Percentiles rank a stretch among this genome's conserved stretches.
phyloP scores from a whole-genome alignment of 2,329 filamentous ascomycete species.

The Fusarium xylarioides region DNA sequence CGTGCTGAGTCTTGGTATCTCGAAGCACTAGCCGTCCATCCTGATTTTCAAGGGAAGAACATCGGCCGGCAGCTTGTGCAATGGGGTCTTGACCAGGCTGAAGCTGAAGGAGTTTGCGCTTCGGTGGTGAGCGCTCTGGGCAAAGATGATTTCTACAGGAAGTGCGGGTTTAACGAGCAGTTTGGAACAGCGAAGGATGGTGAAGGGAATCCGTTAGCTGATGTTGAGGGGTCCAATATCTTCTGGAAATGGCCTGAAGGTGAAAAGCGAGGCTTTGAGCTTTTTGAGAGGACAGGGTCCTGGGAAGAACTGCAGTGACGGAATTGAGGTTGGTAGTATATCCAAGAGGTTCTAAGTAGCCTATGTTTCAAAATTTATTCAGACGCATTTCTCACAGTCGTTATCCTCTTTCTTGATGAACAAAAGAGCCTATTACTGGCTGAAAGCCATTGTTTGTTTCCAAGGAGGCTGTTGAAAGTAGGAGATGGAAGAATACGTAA shows the following conservation, averaged over 20 bases:
- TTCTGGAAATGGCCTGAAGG: slow-evolving; percentile 33
- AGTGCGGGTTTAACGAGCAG: slow-evolving; percentile 32
- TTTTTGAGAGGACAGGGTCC: too few species aligned
- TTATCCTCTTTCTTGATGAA: accelerated
- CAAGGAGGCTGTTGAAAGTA: accelerated
- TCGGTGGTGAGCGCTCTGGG: slow-evolving; percentile 51
- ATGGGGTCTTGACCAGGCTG: slow-evolving; percentile 52
- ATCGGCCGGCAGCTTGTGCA: slow-evolving; percentile 50
- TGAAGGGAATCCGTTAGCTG: slow-evolving; percentile 24
- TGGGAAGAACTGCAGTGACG: background rate
- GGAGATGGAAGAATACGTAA: background rate
- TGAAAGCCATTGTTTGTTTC: accelerated
- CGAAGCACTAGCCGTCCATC: slow-evolving; percentile 49
- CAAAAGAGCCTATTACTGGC: background rate
- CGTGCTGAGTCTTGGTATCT: slow-evolving; percentile 49
- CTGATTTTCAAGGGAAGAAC: slow-evolving; percentile 49
- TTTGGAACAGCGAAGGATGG: slow-evolving; percentile 15
- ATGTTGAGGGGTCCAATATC: slow-evolving; percentile 15
- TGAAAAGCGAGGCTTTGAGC: too few species aligned
- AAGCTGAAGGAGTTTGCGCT: slow-evolving; percentile 49
- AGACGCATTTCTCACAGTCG: accelerated
- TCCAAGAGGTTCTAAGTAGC: accelerated
- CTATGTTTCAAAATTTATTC: accelerated
- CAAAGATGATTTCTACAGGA: slow-evolving; percentile 51
- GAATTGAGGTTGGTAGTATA: background rate